A percentile compares a stretch with the other conserved stretches of the same genome.
These are phyloP conservation scores for Chlorella sp. DNA, from an alignment of 139 green algal genomes.

Conservation along the genomic window DNA sequence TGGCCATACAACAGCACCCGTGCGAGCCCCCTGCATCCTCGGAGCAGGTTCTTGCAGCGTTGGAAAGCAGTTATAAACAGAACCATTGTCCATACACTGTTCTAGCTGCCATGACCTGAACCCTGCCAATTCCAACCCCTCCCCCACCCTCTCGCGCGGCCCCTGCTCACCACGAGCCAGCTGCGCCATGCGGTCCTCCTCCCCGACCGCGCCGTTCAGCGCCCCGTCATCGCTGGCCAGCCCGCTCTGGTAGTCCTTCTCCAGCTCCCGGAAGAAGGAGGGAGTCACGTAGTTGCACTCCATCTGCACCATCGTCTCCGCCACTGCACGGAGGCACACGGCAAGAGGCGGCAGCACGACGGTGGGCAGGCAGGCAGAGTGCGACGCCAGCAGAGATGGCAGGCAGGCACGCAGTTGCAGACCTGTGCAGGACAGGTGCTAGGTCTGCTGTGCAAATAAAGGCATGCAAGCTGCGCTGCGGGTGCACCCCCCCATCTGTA, in stretches of 20 bases:
- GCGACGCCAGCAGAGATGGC: too few species aligned
- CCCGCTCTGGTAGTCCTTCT: constrained; percentile 39
- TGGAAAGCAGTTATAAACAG: too few species aligned
- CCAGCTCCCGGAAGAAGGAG: constrained; percentile 84
- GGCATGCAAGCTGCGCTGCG: too few species aligned
- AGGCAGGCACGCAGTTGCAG: too few species aligned
- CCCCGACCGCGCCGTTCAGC: not conserved
- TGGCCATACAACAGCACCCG: too few species aligned
- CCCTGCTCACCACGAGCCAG: not conserved
- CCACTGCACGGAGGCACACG: constrained; percentile 62
- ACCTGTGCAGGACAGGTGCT: too few species aligned
- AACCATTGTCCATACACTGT: not conserved
- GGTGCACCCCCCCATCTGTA: not conserved
- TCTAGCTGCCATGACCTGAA: not conserved
- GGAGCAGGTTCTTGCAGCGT: too few species aligned
- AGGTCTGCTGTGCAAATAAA: too few species aligned
- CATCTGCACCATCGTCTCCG: constrained; percentile 87
- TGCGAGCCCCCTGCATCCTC: too few species aligned
- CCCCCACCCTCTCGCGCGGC: not conserved
- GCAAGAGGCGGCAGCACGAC: not conserved
- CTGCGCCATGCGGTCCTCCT: constrained; percentile 29
- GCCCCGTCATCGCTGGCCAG: not conserved
- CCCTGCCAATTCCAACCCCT: not conserved
- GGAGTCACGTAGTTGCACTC: constrained; percentile 89
- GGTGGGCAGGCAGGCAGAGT: not conserved